Percentiles rank a stretch among this genome's conserved stretches.
Conservation (phyloP, 2,329 filamentous ascomycete genomes). For the Fusarium incarnatum region DNA sequence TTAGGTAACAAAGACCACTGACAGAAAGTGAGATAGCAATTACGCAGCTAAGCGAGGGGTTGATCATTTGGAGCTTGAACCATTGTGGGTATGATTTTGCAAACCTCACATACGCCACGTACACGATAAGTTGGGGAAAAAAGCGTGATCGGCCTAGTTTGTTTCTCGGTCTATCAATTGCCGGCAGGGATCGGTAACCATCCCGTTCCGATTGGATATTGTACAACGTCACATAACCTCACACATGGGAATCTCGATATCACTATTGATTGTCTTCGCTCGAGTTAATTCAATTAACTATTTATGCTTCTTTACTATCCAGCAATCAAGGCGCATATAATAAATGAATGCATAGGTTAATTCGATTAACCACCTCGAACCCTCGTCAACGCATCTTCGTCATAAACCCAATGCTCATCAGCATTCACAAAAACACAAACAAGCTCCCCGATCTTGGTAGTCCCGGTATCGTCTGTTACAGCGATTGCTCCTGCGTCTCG, state of each 20-base stretch:
- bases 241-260: no score
- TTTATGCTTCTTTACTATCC: no score
- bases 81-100: background rate
- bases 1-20: background rate
- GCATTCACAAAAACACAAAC: background rate
- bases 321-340: no score
- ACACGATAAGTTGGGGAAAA: slow-evolving; percentile 1
- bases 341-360: no score
- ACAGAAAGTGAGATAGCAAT: background rate
- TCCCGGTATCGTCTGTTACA: background rate
- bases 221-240: background rate
- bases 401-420: background rate
- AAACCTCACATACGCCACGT: slow-evolving; percentile 6
- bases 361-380: background rate
- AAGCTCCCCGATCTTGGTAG: background rate
- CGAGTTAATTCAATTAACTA: no score
- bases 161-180: background rate
- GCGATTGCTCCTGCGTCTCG: accelerated
- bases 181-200: background rate
- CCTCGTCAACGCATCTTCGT: background rate
- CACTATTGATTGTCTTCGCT: no score
- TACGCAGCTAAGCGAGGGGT: background rate
- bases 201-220: background rate
- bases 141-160: background rate
- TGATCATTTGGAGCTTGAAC: background rate